phyloP scores from a whole-genome alignment of 352 stramenopile genomes.

The Globisporangium nodosum region DNA sequence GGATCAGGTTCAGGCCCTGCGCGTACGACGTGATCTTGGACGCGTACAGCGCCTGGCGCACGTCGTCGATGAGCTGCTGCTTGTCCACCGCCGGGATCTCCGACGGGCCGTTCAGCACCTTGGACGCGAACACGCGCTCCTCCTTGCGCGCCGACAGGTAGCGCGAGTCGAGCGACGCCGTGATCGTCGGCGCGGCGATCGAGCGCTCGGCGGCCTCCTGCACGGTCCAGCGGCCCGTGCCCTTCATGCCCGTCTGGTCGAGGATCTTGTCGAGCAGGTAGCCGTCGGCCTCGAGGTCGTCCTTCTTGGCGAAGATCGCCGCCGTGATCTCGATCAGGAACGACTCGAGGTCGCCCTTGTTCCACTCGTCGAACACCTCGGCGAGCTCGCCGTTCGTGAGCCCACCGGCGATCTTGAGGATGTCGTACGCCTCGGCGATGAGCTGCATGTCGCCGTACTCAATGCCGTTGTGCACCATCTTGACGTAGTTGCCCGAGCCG shows the following conservation, averaged over 20 bases:
- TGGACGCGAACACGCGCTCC: conserved; percentile 91
- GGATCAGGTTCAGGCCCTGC: conserved; percentile 95
- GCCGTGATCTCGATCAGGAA: conserved; percentile 99
- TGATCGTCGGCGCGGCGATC: conserved; percentile 97
- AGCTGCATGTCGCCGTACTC: conserved; percentile 99
- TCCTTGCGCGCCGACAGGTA: conserved; percentile 97
- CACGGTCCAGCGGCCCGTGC: conserved; percentile 96
- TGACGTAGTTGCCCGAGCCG: conserved; percentile 99
- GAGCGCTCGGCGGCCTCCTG: conserved; percentile 94
- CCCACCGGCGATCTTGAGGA: conserved; percentile 92
- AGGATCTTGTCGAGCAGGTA: conserved; percentile 96
- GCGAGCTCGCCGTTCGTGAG: conserved; percentile 90
- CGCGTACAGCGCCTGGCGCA: conserved; percentile 95
- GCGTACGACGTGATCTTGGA: conserved; percentile 99
- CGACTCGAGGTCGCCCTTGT: conserved; percentile 93
- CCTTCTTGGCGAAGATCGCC: conserved; percentile 96
- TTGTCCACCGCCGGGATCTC: conserved; percentile 92
- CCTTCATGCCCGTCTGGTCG: conserved; percentile 99
- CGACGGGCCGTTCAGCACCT: conserved; percentile 91
- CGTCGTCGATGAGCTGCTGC: conserved; percentile 95
- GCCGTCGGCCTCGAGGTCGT: conserved; percentile 87
- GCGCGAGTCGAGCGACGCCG: conserved; percentile 93
- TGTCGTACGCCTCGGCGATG: conserved; percentile 98
- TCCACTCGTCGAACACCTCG: conserved; percentile 96
- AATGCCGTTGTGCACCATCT: conserved; percentile 99